Conservation (phyloP, 441 rosid species). For the Populus hybrid region DNA sequence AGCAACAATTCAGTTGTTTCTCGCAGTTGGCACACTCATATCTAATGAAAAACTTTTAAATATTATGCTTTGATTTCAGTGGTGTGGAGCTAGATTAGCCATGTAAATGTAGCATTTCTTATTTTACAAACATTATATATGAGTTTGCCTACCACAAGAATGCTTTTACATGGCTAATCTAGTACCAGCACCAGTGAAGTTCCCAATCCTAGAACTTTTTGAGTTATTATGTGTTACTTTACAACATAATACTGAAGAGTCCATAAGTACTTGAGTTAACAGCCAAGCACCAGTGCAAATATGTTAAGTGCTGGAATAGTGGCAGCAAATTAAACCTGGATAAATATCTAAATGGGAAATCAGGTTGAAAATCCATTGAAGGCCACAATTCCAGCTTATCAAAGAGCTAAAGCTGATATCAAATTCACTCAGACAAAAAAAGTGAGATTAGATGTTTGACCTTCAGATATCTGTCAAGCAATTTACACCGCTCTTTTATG, state of each 20-base stretch:
- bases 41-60: not conserved
- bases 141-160: too few species aligned
- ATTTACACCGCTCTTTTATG: slow-evolving; percentile 87
- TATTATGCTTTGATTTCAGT: not conserved
- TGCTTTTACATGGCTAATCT: not conserved
- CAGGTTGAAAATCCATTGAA: not conserved
- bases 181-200: not conserved
- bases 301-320: not conserved
- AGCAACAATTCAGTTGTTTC: not conserved
- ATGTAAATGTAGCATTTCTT: not conserved
- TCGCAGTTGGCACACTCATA: not conserved
- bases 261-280: not conserved
- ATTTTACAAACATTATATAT: too few species aligned
- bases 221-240: not conserved
- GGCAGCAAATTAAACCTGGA: slow-evolving; percentile 2
- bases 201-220: not conserved
- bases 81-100: not conserved
- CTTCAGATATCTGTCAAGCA: slow-evolving; percentile 90
- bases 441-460: slow-evolving; percentile 38
- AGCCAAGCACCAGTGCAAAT: not conserved
- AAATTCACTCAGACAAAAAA: slow-evolving; percentile 7
- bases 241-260: not conserved
- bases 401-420: slow-evolving; percentile 5
- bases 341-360: not conserved
- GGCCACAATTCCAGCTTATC: slow-evolving; percentile 1